These are phyloP conservation scores for Pogostemon cablin DNA, from an alignment of 257 asterid species.

Conservation along the genomic window DNA sequence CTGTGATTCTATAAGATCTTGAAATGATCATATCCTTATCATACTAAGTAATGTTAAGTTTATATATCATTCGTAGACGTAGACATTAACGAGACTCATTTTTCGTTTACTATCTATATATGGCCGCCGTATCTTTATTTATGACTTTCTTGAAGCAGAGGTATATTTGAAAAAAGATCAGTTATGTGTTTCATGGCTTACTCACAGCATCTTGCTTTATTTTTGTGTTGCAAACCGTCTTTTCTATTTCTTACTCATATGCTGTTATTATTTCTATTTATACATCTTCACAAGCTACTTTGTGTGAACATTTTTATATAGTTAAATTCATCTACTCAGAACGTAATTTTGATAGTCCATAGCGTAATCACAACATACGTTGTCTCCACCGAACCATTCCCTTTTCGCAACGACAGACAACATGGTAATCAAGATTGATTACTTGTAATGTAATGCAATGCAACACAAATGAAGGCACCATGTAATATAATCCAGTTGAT, in stretches of 20 bases:
- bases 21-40: background rate
- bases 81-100: background rate
- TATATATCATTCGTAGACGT: background rate
- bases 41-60: background rate
- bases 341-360: no score
- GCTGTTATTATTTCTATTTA: background rate
- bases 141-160: background rate
- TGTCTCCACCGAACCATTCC: no score
- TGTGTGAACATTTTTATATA: no score
- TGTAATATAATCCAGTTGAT: no score
- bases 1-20: background rate
- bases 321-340: no score
- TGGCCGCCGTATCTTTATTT: background rate
- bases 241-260: background rate
- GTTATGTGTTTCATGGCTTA: constrained; percentile 1
- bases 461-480: no score
- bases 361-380: no score
- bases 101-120: constrained; percentile 4
- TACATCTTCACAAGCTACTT: no score
- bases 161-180: background rate
- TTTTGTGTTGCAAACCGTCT: background rate
- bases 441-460: no score
- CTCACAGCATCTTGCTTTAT: constrained; percentile 12
- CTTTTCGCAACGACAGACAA: no score
- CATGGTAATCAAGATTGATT: no score